Base-by-base conservation (phyloP, 352 stramenopile species). In the Phytophthora tubulina region DNA sequence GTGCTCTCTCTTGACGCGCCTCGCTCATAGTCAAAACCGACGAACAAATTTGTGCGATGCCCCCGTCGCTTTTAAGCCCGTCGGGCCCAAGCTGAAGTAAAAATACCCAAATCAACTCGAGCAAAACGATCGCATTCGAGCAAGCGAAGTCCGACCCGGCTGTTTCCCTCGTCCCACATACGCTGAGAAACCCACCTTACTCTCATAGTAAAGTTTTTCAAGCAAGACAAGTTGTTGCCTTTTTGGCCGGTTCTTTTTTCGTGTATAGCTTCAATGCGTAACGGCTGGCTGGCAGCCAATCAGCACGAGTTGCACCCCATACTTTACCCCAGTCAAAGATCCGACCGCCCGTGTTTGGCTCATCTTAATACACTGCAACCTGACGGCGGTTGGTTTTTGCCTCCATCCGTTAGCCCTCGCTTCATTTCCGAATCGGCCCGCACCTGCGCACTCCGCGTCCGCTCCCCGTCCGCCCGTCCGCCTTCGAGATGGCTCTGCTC, bases 341-440 rank as follows among this genome's bases (percentile, higher is more conserved):
- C 38, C 46, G 52, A 64, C 38, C 15, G 14, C 15, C 46, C 54
- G 59, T 74, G 65, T 73, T 73, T 56, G 14, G 52, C 36, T 39
- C 54, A 58, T 45, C 44, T 30, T 21, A 46, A 33, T 38, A 35
- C 21, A 63, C 31, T 69, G 52, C 62, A 63, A 63, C n/a, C 41
- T 60, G 54, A 62, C 61, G 21, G 50, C 31, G 27, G 65, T 55
- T 73, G 50, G 60, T 46, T 63, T 72, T 67, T 46, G 44, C 38
- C 68, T 36, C 59, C 54, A 63, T 72, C 72, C 64, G 57, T 66
- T 73, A 70, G 61, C 9, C 41, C 63, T 36, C 36, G 17, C 32
- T 66, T 76, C 73, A 80, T 78, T 80, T 62, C 60, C 52, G 14
- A 75, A 73, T 80, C 63, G 55, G 36, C 54, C 59, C 48, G 54